Percentiles rank a stretch among this genome's conserved stretches.
These are phyloP conservation scores for Penicillium longicatenatum DNA, from an alignment of 495 filamentous ascomycete species.

Conservation along the genomic window DNA sequence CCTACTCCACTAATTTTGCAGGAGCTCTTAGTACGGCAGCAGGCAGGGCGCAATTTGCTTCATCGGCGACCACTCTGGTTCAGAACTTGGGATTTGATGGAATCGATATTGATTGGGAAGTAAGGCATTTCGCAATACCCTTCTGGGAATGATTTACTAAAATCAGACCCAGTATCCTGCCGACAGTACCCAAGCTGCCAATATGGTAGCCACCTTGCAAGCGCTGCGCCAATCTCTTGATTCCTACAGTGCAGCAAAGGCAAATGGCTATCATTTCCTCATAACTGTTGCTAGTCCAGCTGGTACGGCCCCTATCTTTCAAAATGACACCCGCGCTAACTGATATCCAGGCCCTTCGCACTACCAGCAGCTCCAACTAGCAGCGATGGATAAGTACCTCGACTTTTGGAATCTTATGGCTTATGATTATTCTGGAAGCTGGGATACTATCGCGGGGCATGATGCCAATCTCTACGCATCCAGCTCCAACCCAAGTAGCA, in stretches of 20 bases:
- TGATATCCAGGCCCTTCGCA: slow-evolving; percentile 53
- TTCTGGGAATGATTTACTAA: background rate
- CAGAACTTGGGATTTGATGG: slow-evolving; percentile 66
- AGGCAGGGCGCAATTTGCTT: slow-evolving; percentile 66
- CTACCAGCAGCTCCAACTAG: slow-evolving; percentile 61
- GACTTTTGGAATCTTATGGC: slow-evolving; percentile 79
- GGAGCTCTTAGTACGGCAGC: slow-evolving; percentile 60
- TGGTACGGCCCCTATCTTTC: slow-evolving; percentile 21
- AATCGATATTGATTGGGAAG: slow-evolving; percentile 66
- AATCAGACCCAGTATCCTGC: slow-evolving; percentile 31
- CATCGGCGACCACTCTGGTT: slow-evolving; percentile 64
- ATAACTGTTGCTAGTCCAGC: slow-evolving; percentile 69
- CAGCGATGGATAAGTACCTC: slow-evolving; percentile 64
- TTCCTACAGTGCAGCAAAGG: slow-evolving; percentile 53
- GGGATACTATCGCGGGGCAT: slow-evolving; percentile 69
- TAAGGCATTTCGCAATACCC: slow-evolving; percentile 10
- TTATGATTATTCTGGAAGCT: slow-evolving; percentile 73
- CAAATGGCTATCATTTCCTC: slow-evolving; percentile 56
- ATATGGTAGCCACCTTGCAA: slow-evolving; percentile 65
- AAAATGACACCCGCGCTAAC: background rate
- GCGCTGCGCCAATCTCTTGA: slow-evolving; percentile 63
- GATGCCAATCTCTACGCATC: slow-evolving; percentile 72
- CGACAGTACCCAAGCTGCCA: slow-evolving; percentile 50
- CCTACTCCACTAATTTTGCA: slow-evolving; percentile 72
- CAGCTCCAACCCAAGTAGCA: slow-evolving; percentile 52